Evolutionary conservation across 768 basidiomycete genomes (phyloP).

Genomic region (Pleurotus sapidus): DNA sequence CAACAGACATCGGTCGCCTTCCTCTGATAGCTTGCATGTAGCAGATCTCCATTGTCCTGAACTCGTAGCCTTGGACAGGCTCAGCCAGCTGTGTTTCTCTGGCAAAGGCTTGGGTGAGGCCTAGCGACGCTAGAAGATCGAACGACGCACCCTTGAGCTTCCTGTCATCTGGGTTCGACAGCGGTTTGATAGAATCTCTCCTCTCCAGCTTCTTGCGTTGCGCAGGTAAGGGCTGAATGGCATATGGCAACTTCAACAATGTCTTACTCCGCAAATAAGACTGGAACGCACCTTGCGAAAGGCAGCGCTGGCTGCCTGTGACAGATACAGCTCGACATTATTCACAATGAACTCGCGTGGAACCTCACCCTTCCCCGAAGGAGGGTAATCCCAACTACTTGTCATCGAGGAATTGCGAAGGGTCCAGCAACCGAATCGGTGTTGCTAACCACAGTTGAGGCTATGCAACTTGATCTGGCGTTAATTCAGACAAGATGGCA

Average conservation of each 20-base stretch:
- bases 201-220: constrained; percentile 57
- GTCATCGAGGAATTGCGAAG: constrained; percentile 22
- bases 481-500: not conserved
- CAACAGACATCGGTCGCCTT: constrained; percentile 63
- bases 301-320: constrained; percentile 43
- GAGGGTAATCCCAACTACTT: constrained; percentile 26
- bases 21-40: constrained; percentile 67
- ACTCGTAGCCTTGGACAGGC: constrained; percentile 48
- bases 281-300: constrained; percentile 53
- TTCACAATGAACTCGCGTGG: constrained; percentile 56
- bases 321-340: constrained; percentile 57
- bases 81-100: constrained; percentile 78
- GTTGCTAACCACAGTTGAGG: no score
- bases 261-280: not conserved
- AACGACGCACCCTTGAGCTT: constrained; percentile 57
- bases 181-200: constrained; percentile 41
- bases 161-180: constrained; percentile 39
- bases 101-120: not conserved
- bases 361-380: constrained; percentile 16
- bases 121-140: not conserved
- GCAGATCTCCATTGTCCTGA: constrained; percentile 71
- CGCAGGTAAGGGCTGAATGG: constrained; percentile 33
- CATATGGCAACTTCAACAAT: not conserved
- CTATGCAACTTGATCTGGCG: no score
- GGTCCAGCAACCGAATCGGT: not conserved